These are phyloP conservation scores for Acanthochlamys bracteata DNA, from an alignment of 106 monocot species.

Conservation along the genomic window DNA sequence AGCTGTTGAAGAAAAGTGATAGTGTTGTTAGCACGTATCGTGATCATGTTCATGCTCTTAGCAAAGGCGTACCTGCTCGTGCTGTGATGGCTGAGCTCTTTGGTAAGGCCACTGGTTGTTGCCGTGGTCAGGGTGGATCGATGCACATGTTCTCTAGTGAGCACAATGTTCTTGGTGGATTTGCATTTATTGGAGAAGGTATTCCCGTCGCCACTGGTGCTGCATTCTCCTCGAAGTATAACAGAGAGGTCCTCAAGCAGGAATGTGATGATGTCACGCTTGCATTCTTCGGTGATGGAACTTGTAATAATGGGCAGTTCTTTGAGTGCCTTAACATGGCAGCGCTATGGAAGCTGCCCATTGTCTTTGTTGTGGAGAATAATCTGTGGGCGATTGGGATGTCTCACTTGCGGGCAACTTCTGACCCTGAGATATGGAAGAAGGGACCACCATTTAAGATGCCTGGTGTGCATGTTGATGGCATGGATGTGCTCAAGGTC, in stretches of 20 bases:
- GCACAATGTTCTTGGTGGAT: slow-evolving; percentile 80
- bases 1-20: slow-evolving; percentile 48
- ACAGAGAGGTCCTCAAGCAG: slow-evolving; percentile 72
- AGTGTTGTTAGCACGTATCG: slow-evolving; percentile 88
- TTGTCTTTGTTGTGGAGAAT: slow-evolving; percentile 97
- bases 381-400: slow-evolving; percentile 94
- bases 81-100: slow-evolving; percentile 95
- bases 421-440: slow-evolving; percentile 92
- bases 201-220: slow-evolving; percentile 94
- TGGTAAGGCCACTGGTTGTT: slow-evolving; percentile 97
- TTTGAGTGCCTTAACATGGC: slow-evolving; percentile 99
- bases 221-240: slow-evolving; percentile 77
- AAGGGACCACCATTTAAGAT: slow-evolving; percentile 91
- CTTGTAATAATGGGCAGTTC: slow-evolving; percentile 96
- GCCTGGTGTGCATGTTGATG: slow-evolving; percentile 90
- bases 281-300: slow-evolving; percentile 94
- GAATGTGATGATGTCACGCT: slow-evolving; percentile 45
- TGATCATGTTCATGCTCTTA: slow-evolving; percentile 90
- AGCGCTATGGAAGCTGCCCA: slow-evolving; percentile 96
- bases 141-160: slow-evolving; percentile 97
- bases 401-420: slow-evolving; percentile 83
- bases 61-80: slow-evolving; percentile 84
- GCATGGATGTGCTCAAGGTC: slow-evolving; percentile 98
- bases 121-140: slow-evolving; percentile 96
- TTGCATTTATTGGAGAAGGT: slow-evolving; percentile 96